phyloP scores from a whole-genome alignment of 768 basidiomycete genomes.

The Agaricus blazei region DNA sequence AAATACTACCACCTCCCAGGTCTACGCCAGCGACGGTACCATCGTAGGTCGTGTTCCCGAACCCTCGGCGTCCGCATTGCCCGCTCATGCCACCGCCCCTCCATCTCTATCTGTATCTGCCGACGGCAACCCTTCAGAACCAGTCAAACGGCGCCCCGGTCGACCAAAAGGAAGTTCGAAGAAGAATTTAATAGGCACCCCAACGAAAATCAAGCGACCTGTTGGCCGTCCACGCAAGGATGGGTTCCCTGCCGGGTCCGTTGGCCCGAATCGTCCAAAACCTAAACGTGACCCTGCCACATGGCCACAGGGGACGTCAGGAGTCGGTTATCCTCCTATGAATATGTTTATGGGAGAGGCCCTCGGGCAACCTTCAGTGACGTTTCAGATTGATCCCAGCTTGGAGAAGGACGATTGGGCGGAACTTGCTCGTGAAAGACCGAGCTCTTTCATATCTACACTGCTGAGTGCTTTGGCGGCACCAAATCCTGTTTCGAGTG shows the following conservation, averaged over 20 bases:
- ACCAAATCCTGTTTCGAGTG: constrained; percentile 57
- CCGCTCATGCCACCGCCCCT: neutral
- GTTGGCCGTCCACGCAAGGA: constrained; percentile 81
- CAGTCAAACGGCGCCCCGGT: constrained; percentile 62
- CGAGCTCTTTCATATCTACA: constrained; percentile 50
- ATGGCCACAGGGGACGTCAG: constrained; percentile 10
- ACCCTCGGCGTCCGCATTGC: neutral
- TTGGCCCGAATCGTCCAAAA: constrained; percentile 37
- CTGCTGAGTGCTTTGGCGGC: constrained; percentile 55
- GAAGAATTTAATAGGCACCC: constrained; percentile 40
- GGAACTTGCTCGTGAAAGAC: constrained; percentile 48
- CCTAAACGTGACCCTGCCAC: constrained; percentile 17
- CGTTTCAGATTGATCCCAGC: constrained; percentile 45
- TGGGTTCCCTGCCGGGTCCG: constrained; percentile 73
- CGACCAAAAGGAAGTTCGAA: constrained; percentile 79
- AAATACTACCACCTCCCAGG: constrained; percentile 8
- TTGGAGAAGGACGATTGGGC: constrained; percentile 63
- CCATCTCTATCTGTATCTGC: neutral
- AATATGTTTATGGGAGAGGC: constrained; percentile 12
- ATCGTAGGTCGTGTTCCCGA: constrained; percentile 7
- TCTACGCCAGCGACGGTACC: constrained; percentile 1
- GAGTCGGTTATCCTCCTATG: constrained; percentile 9
- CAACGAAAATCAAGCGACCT: constrained; percentile 63
- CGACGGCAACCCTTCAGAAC: constrained; percentile 10
- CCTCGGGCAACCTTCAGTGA: constrained; percentile 24